Evolutionary conservation across 2,329 filamentous ascomycete species (phyloP), one percentile per base, ranked within the genome.

Genomic region (Hypoxylon sp.): DNA sequence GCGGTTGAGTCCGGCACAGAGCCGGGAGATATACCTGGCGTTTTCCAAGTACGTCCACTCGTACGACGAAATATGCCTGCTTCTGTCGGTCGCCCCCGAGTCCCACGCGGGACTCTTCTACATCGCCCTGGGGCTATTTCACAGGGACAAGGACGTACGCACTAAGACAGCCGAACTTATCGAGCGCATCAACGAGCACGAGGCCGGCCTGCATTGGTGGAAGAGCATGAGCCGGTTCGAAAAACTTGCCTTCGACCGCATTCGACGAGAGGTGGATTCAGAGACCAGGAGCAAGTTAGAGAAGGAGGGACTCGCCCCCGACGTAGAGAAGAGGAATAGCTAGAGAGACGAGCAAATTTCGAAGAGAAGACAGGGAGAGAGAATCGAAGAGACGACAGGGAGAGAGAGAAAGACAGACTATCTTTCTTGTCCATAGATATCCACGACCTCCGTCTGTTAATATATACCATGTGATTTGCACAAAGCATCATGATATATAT

Each of bases 191-290:
- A 85, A 87, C 65, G 87, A 89, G 55, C 94, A 99, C 75, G 90
- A 96, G 70, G 95, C 92, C 8, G 95, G 95, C 1, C 84, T 92
- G 69, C 92, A 98, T 75, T 98, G 95, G 83, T 99, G 94, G 91
- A 86, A 83, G 64, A 86, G 86, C 24, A 78, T 99, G 45, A 95
- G 92, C 55, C 83, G 91, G 40, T 99, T 97, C 71, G 89, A 93
- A 67, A 96, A 94, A 76, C 77, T 96, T 63, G 94, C 90, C 2
- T 97, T 89, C 69, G 88, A 89, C 65, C 84, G 94, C 45, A 87
- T 96, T 45, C 88, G 89, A 72, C 83, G 88, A 58, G 92, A 86
- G 66, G 75, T 77, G 6, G 84, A 87, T 46, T 75, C 77, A 1
- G 84, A 86, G 66, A 74, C 75, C 73, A 78, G 73, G 53, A 73